phyloP scores from a whole-genome alignment of 2,329 filamentous ascomycete species.

The Volutella citrinella region DNA sequence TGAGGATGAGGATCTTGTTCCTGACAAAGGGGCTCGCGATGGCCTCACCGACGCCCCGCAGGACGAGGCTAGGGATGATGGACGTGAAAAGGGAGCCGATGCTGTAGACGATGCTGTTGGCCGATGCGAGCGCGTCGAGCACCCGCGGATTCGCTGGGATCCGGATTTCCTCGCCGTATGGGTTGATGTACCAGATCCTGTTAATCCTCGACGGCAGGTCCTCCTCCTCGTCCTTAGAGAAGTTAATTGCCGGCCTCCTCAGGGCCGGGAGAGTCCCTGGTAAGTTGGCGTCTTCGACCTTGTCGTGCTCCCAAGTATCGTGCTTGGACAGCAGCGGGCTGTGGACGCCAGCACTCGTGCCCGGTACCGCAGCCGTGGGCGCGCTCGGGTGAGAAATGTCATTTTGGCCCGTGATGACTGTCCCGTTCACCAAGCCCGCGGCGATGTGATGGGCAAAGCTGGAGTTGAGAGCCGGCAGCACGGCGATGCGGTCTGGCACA shows the following conservation, averaged over 20 bases:
- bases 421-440: slow-evolving; percentile 73
- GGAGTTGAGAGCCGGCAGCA: slow-evolving; percentile 88
- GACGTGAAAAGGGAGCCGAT: slow-evolving; percentile 94
- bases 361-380: slow-evolving; percentile 47
- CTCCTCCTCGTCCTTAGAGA: slow-evolving; percentile 73
- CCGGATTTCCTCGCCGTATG: slow-evolving; percentile 93
- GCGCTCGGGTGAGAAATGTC: slow-evolving; percentile 82
- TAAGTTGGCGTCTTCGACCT: slow-evolving; percentile 75
- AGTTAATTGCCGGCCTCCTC: slow-evolving; percentile 75
- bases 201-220: slow-evolving; percentile 76
- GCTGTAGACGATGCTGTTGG: slow-evolving; percentile 77
- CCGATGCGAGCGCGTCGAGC: slow-evolving; percentile 60
- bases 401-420: slow-evolving; percentile 84
- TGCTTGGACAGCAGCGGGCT: slow-evolving; percentile 37
- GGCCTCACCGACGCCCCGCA: slow-evolving; percentile 68
- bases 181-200: slow-evolving; percentile 95
- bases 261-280: slow-evolving; percentile 79
- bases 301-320: slow-evolving; percentile 56
- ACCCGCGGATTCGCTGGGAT: slow-evolving; percentile 81
- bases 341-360: slow-evolving; percentile 25
- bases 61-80: slow-evolving; percentile 76
- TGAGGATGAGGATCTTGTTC: slow-evolving; percentile 80
- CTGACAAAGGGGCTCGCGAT: slow-evolving; percentile 42
- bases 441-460: slow-evolving; percentile 96
- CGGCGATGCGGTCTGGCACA: slow-evolving; percentile 72